phyloP scores from a whole-genome alignment of 1,139 yeast species.

The Pichia sp. region DNA sequence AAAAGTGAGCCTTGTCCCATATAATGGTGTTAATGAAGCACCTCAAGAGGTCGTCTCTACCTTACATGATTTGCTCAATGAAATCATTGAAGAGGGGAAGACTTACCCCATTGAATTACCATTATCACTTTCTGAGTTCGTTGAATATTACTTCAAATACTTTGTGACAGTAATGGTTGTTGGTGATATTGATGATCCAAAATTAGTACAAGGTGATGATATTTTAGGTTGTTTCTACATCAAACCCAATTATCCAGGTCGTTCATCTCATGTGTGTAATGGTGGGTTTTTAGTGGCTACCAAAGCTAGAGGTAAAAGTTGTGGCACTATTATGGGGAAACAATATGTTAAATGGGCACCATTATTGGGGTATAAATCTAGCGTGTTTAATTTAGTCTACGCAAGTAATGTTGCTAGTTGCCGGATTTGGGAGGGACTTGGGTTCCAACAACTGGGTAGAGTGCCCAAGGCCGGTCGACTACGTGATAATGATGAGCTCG shows the following conservation, averaged over 20 bases:
- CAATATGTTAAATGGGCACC: slow-evolving; percentile 63
- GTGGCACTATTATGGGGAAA: slow-evolving; percentile 58
- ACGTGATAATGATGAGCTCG: slow-evolving; percentile 51
- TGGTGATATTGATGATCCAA: slow-evolving; percentile 24
- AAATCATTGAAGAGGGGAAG: slow-evolving; percentile 41
- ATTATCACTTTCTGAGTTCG: slow-evolving; percentile 30
- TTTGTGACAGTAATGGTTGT: slow-evolving; percentile 40
- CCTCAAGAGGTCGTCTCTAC: slow-evolving; percentile 33
- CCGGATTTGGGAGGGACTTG: slow-evolving; percentile 67
- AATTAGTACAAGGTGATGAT: slow-evolving; percentile 10
- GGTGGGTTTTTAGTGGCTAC: slow-evolving; percentile 68
- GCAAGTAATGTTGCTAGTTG: slow-evolving; percentile 63
- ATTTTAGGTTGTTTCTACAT: slow-evolving; percentile 66
- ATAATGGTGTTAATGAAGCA: slow-evolving; percentile 41
- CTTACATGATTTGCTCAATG: slow-evolving; percentile 36
- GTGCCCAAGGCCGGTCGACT: slow-evolving; percentile 60
- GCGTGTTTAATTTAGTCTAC: slow-evolving; percentile 78
- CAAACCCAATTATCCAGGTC: slow-evolving; percentile 71
- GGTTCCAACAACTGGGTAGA: slow-evolving; percentile 66
- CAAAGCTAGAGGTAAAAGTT: slow-evolving; percentile 46
- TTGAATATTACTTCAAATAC: slow-evolving; percentile 37
- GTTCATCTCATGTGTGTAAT: slow-evolving; percentile 74
- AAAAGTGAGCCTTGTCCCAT: slow-evolving; percentile 75
- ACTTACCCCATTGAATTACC: slow-evolving; percentile 40
- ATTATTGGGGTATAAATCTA: slow-evolving; percentile 60